Percentiles rank a stretch among this genome's conserved stretches.
Evolutionary conservation across 768 basidiomycete species (phyloP).

Genomic region (Boletus coccyginus): DNA sequence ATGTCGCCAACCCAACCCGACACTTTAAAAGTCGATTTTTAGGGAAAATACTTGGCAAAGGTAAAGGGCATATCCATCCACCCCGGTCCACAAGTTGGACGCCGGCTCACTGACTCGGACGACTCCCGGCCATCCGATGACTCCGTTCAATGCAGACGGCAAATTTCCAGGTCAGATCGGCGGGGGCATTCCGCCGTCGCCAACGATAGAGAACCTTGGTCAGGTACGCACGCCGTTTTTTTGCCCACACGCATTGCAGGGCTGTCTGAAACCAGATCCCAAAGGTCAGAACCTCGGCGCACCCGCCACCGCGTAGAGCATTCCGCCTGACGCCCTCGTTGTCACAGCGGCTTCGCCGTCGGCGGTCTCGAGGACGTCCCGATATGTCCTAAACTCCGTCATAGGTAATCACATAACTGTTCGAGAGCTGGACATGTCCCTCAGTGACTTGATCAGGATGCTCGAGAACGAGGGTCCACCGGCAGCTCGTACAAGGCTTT

Average conservation of each 20-base stretch:
- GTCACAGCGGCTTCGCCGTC: constrained; percentile 22
- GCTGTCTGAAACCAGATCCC: constrained; percentile 47
- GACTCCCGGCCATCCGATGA: background rate
- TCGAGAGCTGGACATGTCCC: constrained; percentile 39
- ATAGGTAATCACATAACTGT: constrained; percentile 49
- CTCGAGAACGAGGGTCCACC: constrained; percentile 42
- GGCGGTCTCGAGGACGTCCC: constrained; percentile 21
- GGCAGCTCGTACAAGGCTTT: constrained; percentile 35
- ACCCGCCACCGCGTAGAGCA: background rate
- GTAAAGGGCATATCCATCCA: constrained; percentile 11
- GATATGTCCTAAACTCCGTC: constrained; percentile 21
- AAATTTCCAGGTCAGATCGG: constrained; percentile 31
- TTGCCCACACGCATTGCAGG: constrained; percentile 27
- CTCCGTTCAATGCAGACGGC: background rate
- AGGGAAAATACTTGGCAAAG: constrained; percentile 24
- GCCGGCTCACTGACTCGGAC: background rate
- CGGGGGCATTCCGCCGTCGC: constrained; percentile 1
- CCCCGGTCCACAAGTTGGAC: too few relatives aligned
- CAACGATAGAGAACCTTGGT: constrained; percentile 46
- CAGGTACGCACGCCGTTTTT: constrained; percentile 28
- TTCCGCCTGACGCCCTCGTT: background rate
- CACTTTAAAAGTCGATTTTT: too few relatives aligned
- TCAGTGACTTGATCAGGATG: constrained; percentile 42
- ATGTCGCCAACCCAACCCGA: background rate
- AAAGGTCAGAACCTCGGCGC: constrained; percentile 26